phyloP scores from a whole-genome alignment of 1,284 basidiomycete genomes.

The Papiliotrema fonsecae region DNA sequence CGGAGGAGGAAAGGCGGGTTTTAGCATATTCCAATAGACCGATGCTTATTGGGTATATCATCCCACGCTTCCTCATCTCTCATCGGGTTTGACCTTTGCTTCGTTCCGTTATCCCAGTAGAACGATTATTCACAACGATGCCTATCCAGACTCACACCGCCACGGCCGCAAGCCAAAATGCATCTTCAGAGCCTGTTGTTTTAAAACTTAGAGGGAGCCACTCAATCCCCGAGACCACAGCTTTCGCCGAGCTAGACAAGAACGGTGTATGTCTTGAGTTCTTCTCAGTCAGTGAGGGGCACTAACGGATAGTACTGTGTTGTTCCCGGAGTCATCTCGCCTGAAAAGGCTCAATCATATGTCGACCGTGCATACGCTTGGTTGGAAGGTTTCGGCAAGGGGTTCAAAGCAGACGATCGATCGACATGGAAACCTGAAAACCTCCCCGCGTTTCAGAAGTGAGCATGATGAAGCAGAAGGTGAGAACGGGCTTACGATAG shows the following conservation, averaged over 20 bases:
- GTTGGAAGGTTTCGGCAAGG: slow-evolving; percentile 41
- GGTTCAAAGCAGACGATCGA: slow-evolving; percentile 44
- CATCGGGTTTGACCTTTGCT: too few species aligned
- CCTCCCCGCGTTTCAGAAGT: slow-evolving; percentile 40
- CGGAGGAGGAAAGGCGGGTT: too few species aligned
- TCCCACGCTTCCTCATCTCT: too few species aligned
- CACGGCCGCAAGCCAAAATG: not conserved
- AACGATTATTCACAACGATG: not conserved
- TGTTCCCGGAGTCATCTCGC: slow-evolving; percentile 36
- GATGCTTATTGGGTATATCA: too few species aligned
- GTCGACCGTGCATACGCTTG: slow-evolving; percentile 38
- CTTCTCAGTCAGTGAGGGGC: too few species aligned
- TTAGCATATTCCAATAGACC: too few species aligned
- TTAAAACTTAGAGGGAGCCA: slow-evolving; percentile 23
- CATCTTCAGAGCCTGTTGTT: not conserved
- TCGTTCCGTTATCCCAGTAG: not conserved
- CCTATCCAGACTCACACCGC: not conserved
- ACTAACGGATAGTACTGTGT: slow-evolving; percentile 31
- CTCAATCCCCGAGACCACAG: slow-evolving; percentile 9
- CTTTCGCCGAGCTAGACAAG: slow-evolving; percentile 25
- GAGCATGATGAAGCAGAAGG: slow-evolving; percentile 1
- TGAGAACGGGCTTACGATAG: slow-evolving; percentile 3
- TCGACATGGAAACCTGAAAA: slow-evolving; percentile 40
- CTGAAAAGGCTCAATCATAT: slow-evolving; percentile 35
- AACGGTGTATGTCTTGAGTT: slow-evolving; percentile 23